phyloP scores from a whole-genome alignment of 257 asterid genomes.

The Coffea canephora region DNA sequence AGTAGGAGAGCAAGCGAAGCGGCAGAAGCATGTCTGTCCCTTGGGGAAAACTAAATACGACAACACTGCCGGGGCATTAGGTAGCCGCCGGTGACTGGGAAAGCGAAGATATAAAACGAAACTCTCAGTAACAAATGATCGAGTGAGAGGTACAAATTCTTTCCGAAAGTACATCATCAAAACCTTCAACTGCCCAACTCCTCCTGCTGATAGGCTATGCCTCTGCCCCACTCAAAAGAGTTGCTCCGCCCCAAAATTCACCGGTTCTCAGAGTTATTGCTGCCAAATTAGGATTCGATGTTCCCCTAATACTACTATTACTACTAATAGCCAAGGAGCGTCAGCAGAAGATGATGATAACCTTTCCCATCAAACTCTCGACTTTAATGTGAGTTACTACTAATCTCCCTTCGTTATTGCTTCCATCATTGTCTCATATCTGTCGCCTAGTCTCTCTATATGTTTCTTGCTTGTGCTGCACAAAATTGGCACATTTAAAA shows the following conservation, averaged over 20 bases:
- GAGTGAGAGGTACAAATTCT: no score
- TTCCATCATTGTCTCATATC: not conserved
- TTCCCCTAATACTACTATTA: constrained; percentile 14
- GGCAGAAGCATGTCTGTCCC: no score
- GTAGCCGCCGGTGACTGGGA: not conserved
- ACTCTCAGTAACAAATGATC: no score
- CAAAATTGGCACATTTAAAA: not conserved
- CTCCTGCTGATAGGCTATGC: not conserved
- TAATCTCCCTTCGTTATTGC: not conserved
- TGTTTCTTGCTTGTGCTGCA: not conserved
- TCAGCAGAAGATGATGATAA: constrained; percentile 13
- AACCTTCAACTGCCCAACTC: not conserved
- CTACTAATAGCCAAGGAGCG: constrained; percentile 17
- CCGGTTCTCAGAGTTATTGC: not conserved
- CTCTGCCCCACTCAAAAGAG: not conserved
- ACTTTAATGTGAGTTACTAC: constrained; percentile 20
- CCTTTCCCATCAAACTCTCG: constrained; percentile 25
- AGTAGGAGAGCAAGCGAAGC: no score
- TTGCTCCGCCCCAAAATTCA: not conserved
- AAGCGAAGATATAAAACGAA: no score
- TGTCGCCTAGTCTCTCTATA: no score
- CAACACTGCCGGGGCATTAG: no score
- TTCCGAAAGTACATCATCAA: no score
- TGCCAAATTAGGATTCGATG: not conserved
- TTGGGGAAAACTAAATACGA: no score